A percentile compares a stretch with the other conserved stretches of the same genome.
phyloP scores from a whole-genome alignment of 2,329 filamentous ascomycete species.

The Stagonosporopsis chrysanthemi region DNA sequence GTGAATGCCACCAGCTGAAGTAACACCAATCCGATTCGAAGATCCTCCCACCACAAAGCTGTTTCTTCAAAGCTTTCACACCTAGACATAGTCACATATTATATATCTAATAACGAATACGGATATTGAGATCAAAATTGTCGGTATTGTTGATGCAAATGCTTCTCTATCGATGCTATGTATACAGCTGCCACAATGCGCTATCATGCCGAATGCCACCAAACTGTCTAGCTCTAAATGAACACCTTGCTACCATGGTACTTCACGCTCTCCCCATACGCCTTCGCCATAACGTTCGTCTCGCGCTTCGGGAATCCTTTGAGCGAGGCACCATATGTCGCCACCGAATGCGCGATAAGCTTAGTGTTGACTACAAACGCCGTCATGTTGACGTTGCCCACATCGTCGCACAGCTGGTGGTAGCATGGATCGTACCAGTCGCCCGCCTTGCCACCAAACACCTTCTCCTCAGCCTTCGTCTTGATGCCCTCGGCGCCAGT shows the following conservation, averaged over 20 bases:
- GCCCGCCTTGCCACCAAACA: slow-evolving; percentile 51
- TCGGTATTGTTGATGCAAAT: background rate
- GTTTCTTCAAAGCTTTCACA: too few relatives aligned
- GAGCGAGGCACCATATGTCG: slow-evolving; percentile 46
- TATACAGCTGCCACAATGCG: background rate
- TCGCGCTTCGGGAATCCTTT: slow-evolving; percentile 47
- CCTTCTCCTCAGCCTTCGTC: slow-evolving; percentile 46
- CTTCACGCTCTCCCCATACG: slow-evolving; percentile 33
- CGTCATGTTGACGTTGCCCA: slow-evolving; percentile 50
- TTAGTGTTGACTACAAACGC: slow-evolving; percentile 51
- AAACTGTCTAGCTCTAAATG: slow-evolving; percentile 26
- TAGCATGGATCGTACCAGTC: slow-evolving; percentile 52
- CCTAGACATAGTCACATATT: too few relatives aligned
- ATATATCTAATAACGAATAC: too few relatives aligned
- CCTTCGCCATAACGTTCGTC: slow-evolving; percentile 22
- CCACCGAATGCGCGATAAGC: slow-evolving; percentile 50
- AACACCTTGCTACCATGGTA: slow-evolving; percentile 48
- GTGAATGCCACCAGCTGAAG: too few relatives aligned
- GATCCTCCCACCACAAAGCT: too few relatives aligned
- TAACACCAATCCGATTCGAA: too few relatives aligned
- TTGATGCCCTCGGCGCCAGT: slow-evolving; percentile 54
- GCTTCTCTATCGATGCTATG: background rate
- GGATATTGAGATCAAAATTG: too few relatives aligned
- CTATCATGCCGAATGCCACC: too few relatives aligned
- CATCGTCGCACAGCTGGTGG: slow-evolving; percentile 50